Evolutionary conservation across 2,329 filamentous ascomycete species (phyloP).

Genomic region (Elsinoe ampelina): DNA sequence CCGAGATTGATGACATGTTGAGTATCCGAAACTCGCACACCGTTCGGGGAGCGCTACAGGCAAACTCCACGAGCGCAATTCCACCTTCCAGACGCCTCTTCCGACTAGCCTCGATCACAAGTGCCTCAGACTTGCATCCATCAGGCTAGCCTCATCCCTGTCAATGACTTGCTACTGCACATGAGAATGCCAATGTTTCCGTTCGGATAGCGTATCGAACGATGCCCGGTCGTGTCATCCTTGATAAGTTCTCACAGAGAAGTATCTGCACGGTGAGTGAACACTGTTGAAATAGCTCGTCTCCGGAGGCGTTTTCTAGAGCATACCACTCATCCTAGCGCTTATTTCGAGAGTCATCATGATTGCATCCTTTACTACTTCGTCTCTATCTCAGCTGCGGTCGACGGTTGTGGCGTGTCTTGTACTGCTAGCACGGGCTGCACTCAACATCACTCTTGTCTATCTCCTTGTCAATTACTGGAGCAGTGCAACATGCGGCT

Average conservation of each 20-base stretch:
- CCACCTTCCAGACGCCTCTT: background rate
- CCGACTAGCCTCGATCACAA: background rate
- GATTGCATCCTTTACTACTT: background rate
- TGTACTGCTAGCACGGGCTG: background rate
- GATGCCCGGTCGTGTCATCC: background rate
- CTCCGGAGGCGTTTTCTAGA: background rate
- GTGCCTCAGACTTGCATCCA: background rate
- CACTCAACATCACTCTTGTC: constrained; percentile 2
- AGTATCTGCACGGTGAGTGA: background rate
- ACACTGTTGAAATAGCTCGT: background rate
- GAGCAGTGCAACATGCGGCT: constrained; percentile 6
- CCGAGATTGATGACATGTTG: background rate
- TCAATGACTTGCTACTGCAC: too few species aligned
- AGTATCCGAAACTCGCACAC: background rate
- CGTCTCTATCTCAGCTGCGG: background rate
- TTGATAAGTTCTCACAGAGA: background rate
- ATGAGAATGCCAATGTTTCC: too few species aligned
- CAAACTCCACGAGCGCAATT: background rate
- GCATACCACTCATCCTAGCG: background rate
- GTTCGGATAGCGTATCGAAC: background rate
- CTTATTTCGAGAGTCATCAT: background rate
- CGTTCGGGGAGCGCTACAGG: background rate
- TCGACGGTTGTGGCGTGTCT: background rate
- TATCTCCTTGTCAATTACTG: constrained; percentile 4
- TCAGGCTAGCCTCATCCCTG: background rate